These are phyloP conservation scores for Talaromyces pinophilus DNA, from an alignment of 2,329 filamentous ascomycete genomes.

Conservation along the genomic window DNA sequence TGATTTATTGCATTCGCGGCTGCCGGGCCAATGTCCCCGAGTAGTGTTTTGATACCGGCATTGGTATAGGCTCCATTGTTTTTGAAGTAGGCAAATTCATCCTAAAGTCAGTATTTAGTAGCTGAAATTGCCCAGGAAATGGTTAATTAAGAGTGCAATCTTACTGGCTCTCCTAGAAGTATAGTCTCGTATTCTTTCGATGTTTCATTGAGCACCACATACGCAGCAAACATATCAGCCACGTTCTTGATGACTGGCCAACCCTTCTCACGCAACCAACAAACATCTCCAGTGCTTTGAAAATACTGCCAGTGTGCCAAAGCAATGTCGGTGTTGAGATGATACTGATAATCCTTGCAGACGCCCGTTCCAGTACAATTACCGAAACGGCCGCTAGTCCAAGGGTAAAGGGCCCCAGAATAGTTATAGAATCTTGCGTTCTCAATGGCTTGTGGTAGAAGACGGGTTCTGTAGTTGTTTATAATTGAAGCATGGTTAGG, in stretches of 20 bases:
- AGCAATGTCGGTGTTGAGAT: constrained; percentile 64
- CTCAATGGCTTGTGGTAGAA: constrained; percentile 52
- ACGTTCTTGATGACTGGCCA: constrained; percentile 61
- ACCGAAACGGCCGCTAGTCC: constrained; percentile 61
- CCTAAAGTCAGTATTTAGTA: constrained; percentile 8
- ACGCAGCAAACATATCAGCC: constrained; percentile 52
- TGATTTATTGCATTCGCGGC: constrained; percentile 43
- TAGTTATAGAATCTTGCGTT: constrained; percentile 56
- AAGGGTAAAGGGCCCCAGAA: constrained; percentile 59
- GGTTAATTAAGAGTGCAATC: neutral
- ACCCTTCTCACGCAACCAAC: constrained; percentile 52
- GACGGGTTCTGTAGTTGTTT: constrained; percentile 58
- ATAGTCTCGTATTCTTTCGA: constrained; percentile 44
- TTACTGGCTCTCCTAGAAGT: constrained; percentile 65
- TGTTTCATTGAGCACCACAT: constrained; percentile 54
- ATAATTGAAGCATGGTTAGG: constrained; percentile 59
- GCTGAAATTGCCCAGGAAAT: neutral
- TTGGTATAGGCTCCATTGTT: constrained; percentile 65
- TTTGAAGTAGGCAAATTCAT: constrained; percentile 63
- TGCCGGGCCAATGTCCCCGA: constrained; percentile 39
- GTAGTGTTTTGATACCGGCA: constrained; percentile 53
- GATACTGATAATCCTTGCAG: constrained; percentile 66
- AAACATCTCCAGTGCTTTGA: constrained; percentile 54
- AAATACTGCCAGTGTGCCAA: constrained; percentile 58
- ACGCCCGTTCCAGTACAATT: constrained; percentile 61